Percentiles rank a stretch among this genome's conserved stretches.
phyloP scores from a whole-genome alignment of 305 asterid species.

The Fraxinus latifolia region DNA sequence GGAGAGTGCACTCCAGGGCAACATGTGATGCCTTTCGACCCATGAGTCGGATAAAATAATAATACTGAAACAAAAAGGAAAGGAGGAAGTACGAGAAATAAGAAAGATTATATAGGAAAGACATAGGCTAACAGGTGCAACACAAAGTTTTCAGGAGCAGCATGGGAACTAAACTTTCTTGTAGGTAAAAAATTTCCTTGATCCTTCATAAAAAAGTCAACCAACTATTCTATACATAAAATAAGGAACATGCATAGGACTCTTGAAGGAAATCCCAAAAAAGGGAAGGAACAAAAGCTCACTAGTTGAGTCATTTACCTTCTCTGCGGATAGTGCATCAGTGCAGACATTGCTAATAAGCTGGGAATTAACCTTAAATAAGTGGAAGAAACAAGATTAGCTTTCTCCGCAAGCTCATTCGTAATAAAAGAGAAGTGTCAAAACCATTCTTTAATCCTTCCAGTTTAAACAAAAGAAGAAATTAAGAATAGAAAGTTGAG shows the following conservation, averaged over 20 bases:
- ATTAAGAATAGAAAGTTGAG: not conserved
- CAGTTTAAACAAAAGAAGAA: not conserved
- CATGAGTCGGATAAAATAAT: conserved; percentile 92
- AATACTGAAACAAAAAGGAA: conserved; percentile 59
- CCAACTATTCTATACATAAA: conserved; percentile 4
- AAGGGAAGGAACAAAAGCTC: conserved; percentile 10
- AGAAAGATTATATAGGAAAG: not conserved
- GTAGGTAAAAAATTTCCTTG: not conserved
- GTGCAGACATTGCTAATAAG: conserved; percentile 96
- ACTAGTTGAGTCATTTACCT: conserved; percentile 42
- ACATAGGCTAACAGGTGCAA: not conserved
- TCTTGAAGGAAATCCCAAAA: conserved; percentile 15
- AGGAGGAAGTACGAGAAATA: conserved; percentile 2
- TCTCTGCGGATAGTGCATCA: conserved; percentile 96
- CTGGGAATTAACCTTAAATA: conserved; percentile 88
- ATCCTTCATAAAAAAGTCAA: not conserved
- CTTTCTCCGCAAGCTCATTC: conserved; percentile 6
- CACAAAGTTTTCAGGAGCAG: not conserved
- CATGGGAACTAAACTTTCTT: not conserved
- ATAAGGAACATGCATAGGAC: not conserved
- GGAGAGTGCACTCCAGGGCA: conserved; percentile 94
- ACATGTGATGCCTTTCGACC: conserved; percentile 97
- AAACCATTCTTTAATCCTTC: not conserved
- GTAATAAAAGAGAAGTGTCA: not conserved
- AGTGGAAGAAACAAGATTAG: conserved; percentile 1